Percentiles rank a stretch among this genome's conserved stretches.
Evolutionary conservation across 441 rosid genomes (phyloP).

Genomic region (Adansonia grandidieri): DNA sequence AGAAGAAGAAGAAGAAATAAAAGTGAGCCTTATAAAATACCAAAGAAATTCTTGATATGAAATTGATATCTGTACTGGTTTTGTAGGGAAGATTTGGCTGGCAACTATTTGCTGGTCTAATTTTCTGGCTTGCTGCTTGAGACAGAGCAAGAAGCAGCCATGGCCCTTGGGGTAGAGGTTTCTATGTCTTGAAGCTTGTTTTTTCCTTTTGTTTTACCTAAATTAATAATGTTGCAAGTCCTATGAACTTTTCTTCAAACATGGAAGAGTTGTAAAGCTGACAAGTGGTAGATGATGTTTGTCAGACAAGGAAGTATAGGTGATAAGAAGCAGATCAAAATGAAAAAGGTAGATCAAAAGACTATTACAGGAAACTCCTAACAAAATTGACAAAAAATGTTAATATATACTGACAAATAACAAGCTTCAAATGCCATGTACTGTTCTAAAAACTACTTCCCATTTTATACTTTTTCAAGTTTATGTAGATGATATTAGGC

Average conservation of each 20-base stretch:
- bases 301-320: neutral
- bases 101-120: conserved; percentile 25
- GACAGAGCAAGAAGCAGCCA: neutral
- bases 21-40: too few species aligned
- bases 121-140: conserved; percentile 21
- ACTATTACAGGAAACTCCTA: too few species aligned
- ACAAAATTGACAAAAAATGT: too few species aligned
- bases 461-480: neutral
- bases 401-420: neutral
- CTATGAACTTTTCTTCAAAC: neutral
- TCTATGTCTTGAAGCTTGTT: neutral
- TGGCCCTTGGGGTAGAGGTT: too few species aligned
- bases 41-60: too few species aligned
- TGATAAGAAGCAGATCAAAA: neutral
- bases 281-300: neutral
- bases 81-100: conserved; percentile 42
- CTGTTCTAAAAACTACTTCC: neutral
- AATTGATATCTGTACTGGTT: neutral
- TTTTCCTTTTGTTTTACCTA: too few species aligned
- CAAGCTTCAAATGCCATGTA: neutral
- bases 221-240: neutral
- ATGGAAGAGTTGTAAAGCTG: neutral
- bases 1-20: too few species aligned
- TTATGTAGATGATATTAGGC: neutral
- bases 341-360: too few species aligned